phyloP scores from a whole-genome alignment of 2,329 filamentous ascomycete genomes.

The Sclerotinia glacialis region DNA sequence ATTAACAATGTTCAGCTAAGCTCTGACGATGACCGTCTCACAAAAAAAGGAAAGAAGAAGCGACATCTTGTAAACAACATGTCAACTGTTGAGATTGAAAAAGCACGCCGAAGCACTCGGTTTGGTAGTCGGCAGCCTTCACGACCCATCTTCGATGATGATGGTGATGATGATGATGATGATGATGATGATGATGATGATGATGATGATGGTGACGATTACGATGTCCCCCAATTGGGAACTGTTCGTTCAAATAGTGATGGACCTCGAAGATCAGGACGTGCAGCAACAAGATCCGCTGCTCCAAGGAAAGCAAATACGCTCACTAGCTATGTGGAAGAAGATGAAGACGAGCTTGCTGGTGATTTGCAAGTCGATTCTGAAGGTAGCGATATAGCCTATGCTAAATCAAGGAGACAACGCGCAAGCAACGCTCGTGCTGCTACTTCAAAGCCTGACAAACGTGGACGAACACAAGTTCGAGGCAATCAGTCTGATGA shows the following conservation, averaged over 20 bases:
- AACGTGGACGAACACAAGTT: conserved; percentile 22
- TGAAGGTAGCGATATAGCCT: conserved; percentile 52
- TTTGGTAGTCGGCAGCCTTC: conserved; percentile 26
- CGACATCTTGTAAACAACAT: conserved; percentile 29
- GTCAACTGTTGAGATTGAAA: conserved; percentile 25
- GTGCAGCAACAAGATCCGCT: conserved; percentile 29
- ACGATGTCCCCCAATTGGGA: conserved; percentile 16
- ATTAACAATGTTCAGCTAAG: conserved; percentile 25
- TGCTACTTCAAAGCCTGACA: conserved; percentile 22
- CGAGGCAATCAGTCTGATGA: conserved; percentile 10
- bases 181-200: conserved; percentile 14
- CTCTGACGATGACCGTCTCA: conserved; percentile 30
- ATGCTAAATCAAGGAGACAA: conserved; percentile 44
- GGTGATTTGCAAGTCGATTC: conserved; percentile 28
- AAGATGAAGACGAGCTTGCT: conserved; percentile 33
- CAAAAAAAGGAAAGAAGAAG: conserved; percentile 28
- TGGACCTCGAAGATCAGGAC: conserved; percentile 23
- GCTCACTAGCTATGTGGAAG: conserved; percentile 19
- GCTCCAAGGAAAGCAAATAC: conserved; percentile 19
- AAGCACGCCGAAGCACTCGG: conserved; percentile 28
- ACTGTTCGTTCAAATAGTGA: conserved; percentile 11
- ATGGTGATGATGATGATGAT: conserved; percentile 18
- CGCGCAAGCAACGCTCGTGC: conserved; percentile 2
- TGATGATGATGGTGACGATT: conserved; percentile 16
- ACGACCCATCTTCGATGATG: conserved; percentile 22